Percentiles rank a stretch among this genome's conserved stretches.
phyloP scores from a whole-genome alignment of 305 asterid species.

The Fraxinus sp. region DNA sequence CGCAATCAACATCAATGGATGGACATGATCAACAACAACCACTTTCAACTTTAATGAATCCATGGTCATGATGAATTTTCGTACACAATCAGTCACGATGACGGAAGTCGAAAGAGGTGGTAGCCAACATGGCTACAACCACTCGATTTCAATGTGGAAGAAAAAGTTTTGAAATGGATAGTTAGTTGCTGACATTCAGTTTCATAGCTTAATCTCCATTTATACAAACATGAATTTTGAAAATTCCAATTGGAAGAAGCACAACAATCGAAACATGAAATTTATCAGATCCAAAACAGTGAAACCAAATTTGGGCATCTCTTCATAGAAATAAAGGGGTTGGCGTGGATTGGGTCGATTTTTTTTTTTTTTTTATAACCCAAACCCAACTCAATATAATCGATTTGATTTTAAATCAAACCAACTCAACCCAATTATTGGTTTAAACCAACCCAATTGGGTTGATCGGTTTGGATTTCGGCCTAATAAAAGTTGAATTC shows the following conservation, averaged over 20 bases:
- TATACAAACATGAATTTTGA: background rate
- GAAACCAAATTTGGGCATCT: background rate
- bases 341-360: too few species aligned
- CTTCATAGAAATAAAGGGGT: too few species aligned
- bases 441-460: too few species aligned
- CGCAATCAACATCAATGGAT: background rate
- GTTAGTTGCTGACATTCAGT: background rate
- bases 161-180: background rate
- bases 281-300: background rate
- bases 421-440: too few species aligned
- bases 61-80: background rate
- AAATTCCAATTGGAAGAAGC: background rate
- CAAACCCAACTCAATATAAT: too few species aligned
- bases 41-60: background rate
- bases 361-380: too few species aligned
- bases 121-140: background rate
- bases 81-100: background rate
- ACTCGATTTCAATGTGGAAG: background rate
- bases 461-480: too few species aligned
- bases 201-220: background rate
- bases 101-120: background rate
- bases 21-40: background rate
- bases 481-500: too few species aligned
- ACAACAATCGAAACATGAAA: background rate
- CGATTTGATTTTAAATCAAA: too few species aligned